phyloP scores from a whole-genome alignment of 2,329 filamentous ascomycete genomes.

The Metarhizium humberi region DNA sequence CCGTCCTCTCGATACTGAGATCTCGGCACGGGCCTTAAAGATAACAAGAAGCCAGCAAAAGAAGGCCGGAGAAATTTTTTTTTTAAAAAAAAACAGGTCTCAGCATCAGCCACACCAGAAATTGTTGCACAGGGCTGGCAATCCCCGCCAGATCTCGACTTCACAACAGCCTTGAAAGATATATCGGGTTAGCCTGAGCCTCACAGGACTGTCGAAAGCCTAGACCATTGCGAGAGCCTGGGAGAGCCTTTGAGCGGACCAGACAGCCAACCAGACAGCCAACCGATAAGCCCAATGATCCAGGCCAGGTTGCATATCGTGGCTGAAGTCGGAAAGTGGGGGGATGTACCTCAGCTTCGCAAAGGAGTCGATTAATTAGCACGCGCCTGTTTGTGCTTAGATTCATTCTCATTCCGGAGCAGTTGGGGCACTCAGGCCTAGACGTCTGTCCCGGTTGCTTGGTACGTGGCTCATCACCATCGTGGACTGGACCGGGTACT shows the following conservation, averaged over 20 bases:
- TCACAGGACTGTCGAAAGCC: background rate
- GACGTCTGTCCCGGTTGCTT: conserved; percentile 1
- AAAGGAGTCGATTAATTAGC: background rate
- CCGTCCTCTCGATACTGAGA: too few relatives aligned
- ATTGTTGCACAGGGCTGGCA: background rate
- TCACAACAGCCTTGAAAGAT: background rate
- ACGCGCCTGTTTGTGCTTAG: background rate
- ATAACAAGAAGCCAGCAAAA: background rate
- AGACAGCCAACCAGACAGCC: too few relatives aligned
- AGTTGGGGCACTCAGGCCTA: background rate
- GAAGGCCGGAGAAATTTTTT: too few relatives aligned
- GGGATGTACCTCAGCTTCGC: background rate
- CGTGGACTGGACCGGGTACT: background rate
- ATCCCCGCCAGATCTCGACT: background rate
- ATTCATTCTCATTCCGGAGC: background rate
- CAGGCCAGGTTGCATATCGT: background rate
- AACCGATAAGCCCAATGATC: background rate
- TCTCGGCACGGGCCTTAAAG: background rate
- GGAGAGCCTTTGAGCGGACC: background rate
- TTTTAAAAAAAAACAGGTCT: background rate
- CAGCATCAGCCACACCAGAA: background rate
- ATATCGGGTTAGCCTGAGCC: background rate
- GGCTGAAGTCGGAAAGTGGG: conserved; percentile 3
- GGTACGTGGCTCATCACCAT: conserved; percentile 3
- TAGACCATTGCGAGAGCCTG: background rate